Base-by-base conservation (phyloP, 2,329 filamentous ascomycete genomes). In the Paradendryphiella salina region DNA sequence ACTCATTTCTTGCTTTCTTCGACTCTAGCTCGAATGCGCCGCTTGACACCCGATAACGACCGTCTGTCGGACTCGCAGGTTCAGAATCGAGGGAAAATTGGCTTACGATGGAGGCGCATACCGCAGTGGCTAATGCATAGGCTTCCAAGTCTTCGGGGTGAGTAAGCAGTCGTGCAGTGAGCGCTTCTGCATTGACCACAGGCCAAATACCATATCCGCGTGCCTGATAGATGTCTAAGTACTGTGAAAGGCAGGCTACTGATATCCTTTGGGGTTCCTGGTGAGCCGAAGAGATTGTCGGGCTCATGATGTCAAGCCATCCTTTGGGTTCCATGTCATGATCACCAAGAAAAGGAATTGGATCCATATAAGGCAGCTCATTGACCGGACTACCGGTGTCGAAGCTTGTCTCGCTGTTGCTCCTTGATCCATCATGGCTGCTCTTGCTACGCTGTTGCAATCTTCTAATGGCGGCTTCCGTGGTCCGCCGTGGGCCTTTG, bases 151-250 rank as follows among this genome's bases (percentile, higher is more conserved):
- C 68, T 21, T 70, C 64, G 4, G 59, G 64, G 28, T 70, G 54
- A 2, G 67, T 70, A 4, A 72, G 55, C 5, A 72, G 62, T 7
- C 65, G 65, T 9, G 65, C 69, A 18, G 66, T 60, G n/a, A 72
- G 49, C 5, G 58, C 50, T 39, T 71, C 67, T 2, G 65, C 65
- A 45, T 72, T 67, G 13, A 70, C 66, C 2, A 72, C 68, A 26
- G 69, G 69, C 69, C 69, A 72, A 26, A 71, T 71, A 1, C 65
- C 57, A 34, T 72, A 70, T 2, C 67, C 69, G 8, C 68, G 60
- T 7, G 52, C 47, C 11, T 67, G 65, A 40, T 67, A 72, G 23
- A 68, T 54, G 13, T 72, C 68, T 17, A 72, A 50, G 43, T 72
- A 70, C 14, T 66, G 64, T 4, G 67, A 64, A 17, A 72, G 64